Evolutionary conservation across 2,329 filamentous ascomycete genomes (phyloP).

Genomic region (Alternaria incomplexa): DNA sequence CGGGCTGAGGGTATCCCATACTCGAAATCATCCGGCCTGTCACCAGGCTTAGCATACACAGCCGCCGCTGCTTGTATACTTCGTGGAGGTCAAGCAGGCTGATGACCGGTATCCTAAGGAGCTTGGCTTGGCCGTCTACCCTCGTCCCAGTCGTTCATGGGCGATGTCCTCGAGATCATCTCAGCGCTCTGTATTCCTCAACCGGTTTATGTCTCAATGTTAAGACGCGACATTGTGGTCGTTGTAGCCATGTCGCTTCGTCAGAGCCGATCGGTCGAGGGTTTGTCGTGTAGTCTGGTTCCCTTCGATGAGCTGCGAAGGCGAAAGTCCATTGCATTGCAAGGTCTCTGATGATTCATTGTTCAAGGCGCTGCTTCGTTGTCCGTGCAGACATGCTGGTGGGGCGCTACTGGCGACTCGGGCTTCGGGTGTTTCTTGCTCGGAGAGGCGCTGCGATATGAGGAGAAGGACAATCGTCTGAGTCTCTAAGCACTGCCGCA

Average conservation of each 20-base stretch:
- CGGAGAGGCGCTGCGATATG: background rate
- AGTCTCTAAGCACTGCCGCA: background rate
- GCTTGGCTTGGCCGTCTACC: background rate
- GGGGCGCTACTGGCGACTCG: background rate
- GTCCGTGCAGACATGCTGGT: background rate
- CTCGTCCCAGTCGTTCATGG: background rate
- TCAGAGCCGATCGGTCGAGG: background rate
- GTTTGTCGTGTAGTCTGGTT: background rate
- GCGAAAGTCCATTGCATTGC: background rate
- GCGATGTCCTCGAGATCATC: background rate
- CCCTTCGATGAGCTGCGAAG: background rate
- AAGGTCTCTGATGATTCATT: background rate
- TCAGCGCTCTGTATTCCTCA: background rate
- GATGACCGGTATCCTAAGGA: background rate
- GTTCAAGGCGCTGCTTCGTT: background rate
- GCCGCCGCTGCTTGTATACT: background rate
- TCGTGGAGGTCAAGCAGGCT: background rate
- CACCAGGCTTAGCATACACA: background rate
- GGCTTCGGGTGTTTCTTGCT: background rate
- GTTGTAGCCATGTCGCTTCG: background rate
- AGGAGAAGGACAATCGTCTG: background rate
- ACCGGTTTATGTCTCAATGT: background rate
- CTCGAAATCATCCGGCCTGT: background rate
- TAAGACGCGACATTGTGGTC: background rate
- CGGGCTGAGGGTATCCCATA: background rate